phyloP scores from a whole-genome alignment of 768 basidiomycete species.

The Suillus plorans region DNA sequence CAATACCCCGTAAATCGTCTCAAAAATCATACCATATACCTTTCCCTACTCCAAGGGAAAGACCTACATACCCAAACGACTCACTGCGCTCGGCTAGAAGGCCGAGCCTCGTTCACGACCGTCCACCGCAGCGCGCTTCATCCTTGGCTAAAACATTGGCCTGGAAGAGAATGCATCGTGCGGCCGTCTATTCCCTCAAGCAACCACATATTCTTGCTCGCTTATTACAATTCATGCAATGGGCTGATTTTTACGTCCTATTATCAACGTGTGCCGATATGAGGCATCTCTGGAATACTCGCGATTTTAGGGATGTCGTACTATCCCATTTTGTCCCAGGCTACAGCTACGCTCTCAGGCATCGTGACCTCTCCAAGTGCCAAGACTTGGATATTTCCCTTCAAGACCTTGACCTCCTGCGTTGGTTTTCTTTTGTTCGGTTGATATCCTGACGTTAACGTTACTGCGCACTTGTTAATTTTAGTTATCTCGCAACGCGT shows the following conservation, averaged over 20 bases:
- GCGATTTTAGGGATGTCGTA: slow-evolving; percentile 37
- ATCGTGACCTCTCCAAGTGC: slow-evolving; percentile 39
- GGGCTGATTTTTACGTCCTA: slow-evolving; percentile 42
- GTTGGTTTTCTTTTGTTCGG: slow-evolving; percentile 44
- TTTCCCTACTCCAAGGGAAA: slow-evolving; percentile 2
- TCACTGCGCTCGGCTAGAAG: neutral
- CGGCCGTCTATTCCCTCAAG: slow-evolving; percentile 26
- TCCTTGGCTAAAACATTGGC: slow-evolving; percentile 19
- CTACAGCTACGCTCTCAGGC: slow-evolving; percentile 45
- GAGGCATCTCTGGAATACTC: slow-evolving; percentile 32
- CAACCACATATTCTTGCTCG: slow-evolving; percentile 34
- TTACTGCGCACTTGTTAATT: slow-evolving; percentile 6
- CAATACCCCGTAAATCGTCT: slow-evolving; percentile 10
- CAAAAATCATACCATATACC: neutral
- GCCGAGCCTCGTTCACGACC: neutral
- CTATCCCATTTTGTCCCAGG: slow-evolving; percentile 57
- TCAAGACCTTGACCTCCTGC: slow-evolving; percentile 59
- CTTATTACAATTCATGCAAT: slow-evolving; percentile 33
- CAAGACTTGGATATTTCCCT: slow-evolving; percentile 54
- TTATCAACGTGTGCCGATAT: slow-evolving; percentile 35
- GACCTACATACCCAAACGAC: slow-evolving; percentile 1
- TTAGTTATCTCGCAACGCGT: slow-evolving; percentile 65
- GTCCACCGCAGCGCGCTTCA: neutral
- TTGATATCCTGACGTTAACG: slow-evolving; percentile 10
- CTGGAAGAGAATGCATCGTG: slow-evolving; percentile 29